Conservation (phyloP, 345 rosid genomes). For the Luvunga scandens region DNA sequence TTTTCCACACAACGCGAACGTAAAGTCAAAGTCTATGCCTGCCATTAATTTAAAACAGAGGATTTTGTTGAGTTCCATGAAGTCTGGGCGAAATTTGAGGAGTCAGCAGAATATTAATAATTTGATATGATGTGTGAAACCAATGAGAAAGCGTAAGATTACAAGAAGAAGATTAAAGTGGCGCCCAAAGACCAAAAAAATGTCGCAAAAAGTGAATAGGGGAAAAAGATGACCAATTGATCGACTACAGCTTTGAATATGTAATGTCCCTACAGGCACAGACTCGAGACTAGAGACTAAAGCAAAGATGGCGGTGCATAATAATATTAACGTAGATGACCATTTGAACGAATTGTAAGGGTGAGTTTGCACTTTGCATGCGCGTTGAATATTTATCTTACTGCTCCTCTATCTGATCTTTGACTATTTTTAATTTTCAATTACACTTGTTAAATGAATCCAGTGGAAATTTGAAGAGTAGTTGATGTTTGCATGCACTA, state of each 20-base stretch:
- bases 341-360: too few relatives aligned
- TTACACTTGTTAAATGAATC: not conserved
- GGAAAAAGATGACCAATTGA: not conserved
- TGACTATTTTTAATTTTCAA: too few relatives aligned
- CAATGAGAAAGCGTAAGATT: slow-evolving; percentile 9
- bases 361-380: not conserved
- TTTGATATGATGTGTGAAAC: not conserved
- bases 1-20: not conserved
- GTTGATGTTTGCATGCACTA: slow-evolving; percentile 2
- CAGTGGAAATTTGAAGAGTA: not conserved
- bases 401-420: not conserved
- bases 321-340: not conserved
- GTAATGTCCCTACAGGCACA: too few relatives aligned
- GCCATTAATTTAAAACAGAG: not conserved
- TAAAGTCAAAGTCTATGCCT: not conserved
- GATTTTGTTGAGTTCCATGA: not conserved
- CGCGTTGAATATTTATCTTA: slow-evolving; percentile 5
- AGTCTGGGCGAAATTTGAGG: not conserved
- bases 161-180: not conserved
- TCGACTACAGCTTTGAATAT: not conserved
- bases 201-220: not conserved
- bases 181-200: not conserved
- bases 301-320: too few relatives aligned
- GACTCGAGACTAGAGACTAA: too few relatives aligned
- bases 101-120: not conserved